phyloP scores from a whole-genome alignment of 805 yeast genomes.

The Debaryomyces tyrocola region DNA sequence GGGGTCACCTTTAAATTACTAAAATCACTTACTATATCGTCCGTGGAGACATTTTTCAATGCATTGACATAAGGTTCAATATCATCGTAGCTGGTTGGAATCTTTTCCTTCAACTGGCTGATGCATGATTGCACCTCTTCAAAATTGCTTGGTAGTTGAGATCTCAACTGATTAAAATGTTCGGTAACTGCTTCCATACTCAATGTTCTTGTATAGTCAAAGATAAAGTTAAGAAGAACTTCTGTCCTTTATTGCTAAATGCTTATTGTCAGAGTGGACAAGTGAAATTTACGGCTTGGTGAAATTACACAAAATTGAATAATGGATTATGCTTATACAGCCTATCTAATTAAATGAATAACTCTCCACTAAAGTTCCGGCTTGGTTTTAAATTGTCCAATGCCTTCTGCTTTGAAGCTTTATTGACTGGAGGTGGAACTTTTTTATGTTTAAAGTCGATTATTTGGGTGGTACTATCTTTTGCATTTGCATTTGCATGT shows the following conservation, averaged over 20 bases:
- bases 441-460: conserved; percentile 5
- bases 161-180: conserved; percentile 7
- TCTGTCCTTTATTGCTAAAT: background rate
- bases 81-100: conserved; percentile 10
- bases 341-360: conserved; percentile 19
- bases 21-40: conserved; percentile 32
- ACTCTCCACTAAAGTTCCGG: conserved; percentile 29
- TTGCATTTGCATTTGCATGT: background rate
- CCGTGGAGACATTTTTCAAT: conserved; percentile 4
- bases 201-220: background rate
- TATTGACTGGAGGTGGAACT: conserved; percentile 22
- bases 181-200: conserved; percentile 10
- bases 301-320: conserved; percentile 4
- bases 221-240: background rate
- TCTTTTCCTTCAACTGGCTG: conserved; percentile 4
- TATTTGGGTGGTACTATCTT: background rate
- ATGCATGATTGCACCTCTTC: conserved; percentile 9
- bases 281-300: background rate
- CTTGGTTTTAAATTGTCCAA: conserved; percentile 23
- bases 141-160: conserved; percentile 6
- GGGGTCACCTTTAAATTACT: conserved; percentile 29
- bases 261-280: background rate
- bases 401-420: conserved; percentile 19
- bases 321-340: background rate
- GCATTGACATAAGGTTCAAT: conserved; percentile 9